Base-by-base conservation (phyloP, 345 rosid species). In the Populus euphratica region DNA sequence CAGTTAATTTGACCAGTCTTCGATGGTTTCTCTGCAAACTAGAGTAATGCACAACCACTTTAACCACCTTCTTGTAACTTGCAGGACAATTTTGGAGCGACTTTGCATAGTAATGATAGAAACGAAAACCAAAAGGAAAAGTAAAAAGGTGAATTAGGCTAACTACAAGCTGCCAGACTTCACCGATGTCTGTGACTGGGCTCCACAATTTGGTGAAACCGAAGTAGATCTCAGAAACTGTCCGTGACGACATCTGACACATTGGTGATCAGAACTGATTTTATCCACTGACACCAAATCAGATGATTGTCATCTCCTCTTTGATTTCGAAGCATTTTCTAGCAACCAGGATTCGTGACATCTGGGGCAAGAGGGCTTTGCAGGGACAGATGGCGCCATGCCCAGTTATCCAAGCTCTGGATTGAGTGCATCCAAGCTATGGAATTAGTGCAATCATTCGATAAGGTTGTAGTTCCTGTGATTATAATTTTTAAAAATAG, bases 121-220 rank as follows among this genome's bases (percentile, higher is more conserved):
- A 2, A 56, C 8, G 3, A 52, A 17, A 21, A 2, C 61, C 61
- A 18, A 5, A 50, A 50, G 18, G 1, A 52, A 52, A 17, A 18
- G 6, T 5, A 2, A 20, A 20, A 1, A 17, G 8, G n/a, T 6
- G 6, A 9, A 21, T 4, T 2, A 9, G 5, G 0, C 13, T 3
- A 56, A 52, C n/a, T 52, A 7, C 23, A 56, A 18, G 25, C 12
- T 25, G 69, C 56, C 74, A 69, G 68, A 35, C 14, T 35, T 41
- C 14, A 31, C n/a, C n/a, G 49, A 18, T 49, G 11, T 49, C 9
- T 17, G n/a, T 27, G 27, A 18, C 39, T 27, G 73, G 83, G 64
- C 39, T 79, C 76, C 35, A 54, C 35, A n/a, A 9, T 56, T 73
- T 76, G 83, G 81, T 78, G 82, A 79, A 73, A 79, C 62, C 83